Conservation (phyloP, 306 rosid species). For the Quercus dentata region DNA sequence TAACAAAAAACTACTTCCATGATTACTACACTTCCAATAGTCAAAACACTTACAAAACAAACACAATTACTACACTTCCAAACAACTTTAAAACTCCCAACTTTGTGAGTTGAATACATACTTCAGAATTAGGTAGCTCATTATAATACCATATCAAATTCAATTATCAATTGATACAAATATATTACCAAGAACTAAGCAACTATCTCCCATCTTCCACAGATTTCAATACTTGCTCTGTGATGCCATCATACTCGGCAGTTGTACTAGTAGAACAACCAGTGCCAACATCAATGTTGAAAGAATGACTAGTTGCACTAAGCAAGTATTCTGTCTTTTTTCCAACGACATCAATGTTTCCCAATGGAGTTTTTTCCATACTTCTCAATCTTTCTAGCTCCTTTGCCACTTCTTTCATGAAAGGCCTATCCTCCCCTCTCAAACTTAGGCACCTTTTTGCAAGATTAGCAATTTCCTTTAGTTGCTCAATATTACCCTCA, state of each 20-base stretch:
- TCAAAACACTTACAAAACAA: no score
- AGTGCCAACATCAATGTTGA: not conserved
- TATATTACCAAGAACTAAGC: not conserved
- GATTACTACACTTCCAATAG: no score
- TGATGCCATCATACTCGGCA: not conserved
- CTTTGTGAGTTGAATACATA: no score
- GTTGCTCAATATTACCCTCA: slow-evolving; percentile 25
- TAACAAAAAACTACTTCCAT: no score
- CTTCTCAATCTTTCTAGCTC: slow-evolving; percentile 38
- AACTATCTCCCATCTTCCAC: not conserved
- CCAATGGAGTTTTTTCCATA: slow-evolving; percentile 13
- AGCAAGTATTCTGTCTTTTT: slow-evolving; percentile 20
- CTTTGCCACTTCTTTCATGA: slow-evolving; percentile 53
- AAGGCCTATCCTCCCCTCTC: slow-evolving; percentile 51
- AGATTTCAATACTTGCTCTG: not conserved
- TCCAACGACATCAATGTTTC: not conserved
- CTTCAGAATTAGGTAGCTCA: no score
- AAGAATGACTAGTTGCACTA: not conserved
- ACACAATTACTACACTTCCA: no score
- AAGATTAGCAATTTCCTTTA: slow-evolving; percentile 31
- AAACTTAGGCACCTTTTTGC: slow-evolving; percentile 34
- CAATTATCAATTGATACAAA: no score
- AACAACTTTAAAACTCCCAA: no score
- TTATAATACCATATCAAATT: no score
- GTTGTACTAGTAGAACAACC: not conserved